These are phyloP conservation scores for Blastomyces gilchristii DNA, from an alignment of 2,329 filamentous ascomycete species.

Conservation along the genomic window DNA sequence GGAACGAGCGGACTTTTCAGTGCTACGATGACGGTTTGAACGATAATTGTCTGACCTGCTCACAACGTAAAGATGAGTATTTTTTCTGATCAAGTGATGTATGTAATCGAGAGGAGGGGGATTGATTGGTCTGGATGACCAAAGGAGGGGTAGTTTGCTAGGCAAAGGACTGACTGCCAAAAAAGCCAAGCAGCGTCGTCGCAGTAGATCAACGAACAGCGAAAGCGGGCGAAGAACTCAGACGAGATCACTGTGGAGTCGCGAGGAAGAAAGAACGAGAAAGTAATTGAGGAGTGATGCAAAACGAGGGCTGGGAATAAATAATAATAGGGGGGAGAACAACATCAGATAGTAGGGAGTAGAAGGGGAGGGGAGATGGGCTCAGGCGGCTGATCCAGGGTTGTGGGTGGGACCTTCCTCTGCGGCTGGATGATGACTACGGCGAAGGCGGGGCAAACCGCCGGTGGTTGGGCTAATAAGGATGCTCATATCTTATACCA, in stretches of 20 bases:
- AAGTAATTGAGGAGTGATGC: neutral
- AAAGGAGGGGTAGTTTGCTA: slow-evolving; percentile 2
- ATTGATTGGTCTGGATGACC: neutral
- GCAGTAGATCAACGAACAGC: neutral
- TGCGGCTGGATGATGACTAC: no score
- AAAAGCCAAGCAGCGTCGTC: neutral
- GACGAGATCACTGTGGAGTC: neutral
- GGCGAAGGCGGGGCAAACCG: no score
- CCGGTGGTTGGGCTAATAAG: no score
- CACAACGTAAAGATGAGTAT: neutral
- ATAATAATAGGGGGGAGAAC: neutral
- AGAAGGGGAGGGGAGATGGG: neutral
- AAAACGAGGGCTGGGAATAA: neutral
- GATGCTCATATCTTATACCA: no score
- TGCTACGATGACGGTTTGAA: neutral
- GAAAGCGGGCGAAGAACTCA: neutral
- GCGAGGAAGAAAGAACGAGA: neutral
- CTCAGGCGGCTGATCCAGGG: neutral
- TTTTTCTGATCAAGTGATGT: neutral
- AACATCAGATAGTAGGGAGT: neutral
- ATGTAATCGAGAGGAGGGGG: neutral
- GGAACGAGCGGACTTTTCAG: slow-evolving; percentile 1
- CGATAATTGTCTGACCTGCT: neutral
- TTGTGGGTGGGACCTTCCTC: neutral
- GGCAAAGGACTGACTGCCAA: neutral